Percentiles rank a stretch among this genome's conserved stretches.
Conservation (phyloP, 352 stramenopile genomes). For the Halophytophthora batemanensis region DNA sequence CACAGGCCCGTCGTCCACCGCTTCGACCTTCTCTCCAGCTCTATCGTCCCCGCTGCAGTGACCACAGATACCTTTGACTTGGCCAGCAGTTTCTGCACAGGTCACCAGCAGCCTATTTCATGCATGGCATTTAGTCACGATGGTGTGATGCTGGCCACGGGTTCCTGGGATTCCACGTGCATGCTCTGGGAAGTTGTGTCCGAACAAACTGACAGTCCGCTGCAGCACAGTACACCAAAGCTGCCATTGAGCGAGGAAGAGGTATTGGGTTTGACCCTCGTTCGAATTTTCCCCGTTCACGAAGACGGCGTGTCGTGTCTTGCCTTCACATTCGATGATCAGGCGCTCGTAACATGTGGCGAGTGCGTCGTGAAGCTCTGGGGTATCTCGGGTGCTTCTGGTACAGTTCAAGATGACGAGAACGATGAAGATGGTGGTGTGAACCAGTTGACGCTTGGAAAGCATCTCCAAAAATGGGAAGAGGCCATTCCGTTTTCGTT, state of each 20-base stretch:
- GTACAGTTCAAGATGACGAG: too few species aligned
- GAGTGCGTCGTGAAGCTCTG: constrained; percentile 49
- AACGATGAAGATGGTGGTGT: neutral
- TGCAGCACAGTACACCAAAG: neutral
- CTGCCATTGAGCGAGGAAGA: neutral
- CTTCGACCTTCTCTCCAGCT: constrained; percentile 10
- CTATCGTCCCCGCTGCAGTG: constrained; percentile 2
- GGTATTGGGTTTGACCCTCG: constrained; percentile 15
- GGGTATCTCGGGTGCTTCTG: constrained; percentile 16
- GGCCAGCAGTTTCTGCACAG: constrained; percentile 14
- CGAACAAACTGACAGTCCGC: neutral
- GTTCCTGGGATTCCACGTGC: constrained; percentile 60
- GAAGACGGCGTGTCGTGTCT: constrained; percentile 28
- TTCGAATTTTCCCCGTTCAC: constrained; percentile 41
- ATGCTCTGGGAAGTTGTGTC: constrained; percentile 42
- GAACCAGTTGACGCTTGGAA: neutral
- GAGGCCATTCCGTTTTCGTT: constrained; percentile 34
- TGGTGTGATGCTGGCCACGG: constrained; percentile 35
- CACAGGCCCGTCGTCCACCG: constrained; percentile 14
- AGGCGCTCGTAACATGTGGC: constrained; percentile 38
- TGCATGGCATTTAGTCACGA: constrained; percentile 39
- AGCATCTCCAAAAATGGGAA: constrained; percentile 31
- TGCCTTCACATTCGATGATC: constrained; percentile 37
- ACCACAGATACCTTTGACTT: constrained; percentile 7
- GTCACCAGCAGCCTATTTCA: constrained; percentile 58